Evolutionary conservation across 78 protist species (phyloP).

Genomic region (Dictyostelium capitatum): DNA sequence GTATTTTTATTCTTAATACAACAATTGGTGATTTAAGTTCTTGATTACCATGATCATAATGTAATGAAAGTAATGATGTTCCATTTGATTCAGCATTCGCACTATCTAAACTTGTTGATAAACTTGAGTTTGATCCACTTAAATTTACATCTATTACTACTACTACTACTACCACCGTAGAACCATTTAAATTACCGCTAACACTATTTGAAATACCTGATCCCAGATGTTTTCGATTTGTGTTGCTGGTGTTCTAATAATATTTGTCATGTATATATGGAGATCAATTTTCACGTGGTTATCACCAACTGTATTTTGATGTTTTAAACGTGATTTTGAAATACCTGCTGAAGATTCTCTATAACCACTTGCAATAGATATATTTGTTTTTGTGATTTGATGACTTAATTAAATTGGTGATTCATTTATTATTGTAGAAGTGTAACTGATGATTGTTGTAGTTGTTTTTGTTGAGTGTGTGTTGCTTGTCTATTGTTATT

Average conservation of each 20-base stretch:
- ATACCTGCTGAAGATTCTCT: slow-evolving; percentile 33
- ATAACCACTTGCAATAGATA: background rate
- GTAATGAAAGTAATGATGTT: slow-evolving; percentile 2
- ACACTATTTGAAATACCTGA: background rate
- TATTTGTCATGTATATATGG: slow-evolving; percentile 28
- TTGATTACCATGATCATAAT: background rate
- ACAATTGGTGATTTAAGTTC: slow-evolving; percentile 47
- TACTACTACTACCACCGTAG: too few species aligned
- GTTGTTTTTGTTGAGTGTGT: slow-evolving; percentile 21
- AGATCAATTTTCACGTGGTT: slow-evolving; percentile 72
- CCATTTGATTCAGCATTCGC: background rate
- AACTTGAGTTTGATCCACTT: too few species aligned
- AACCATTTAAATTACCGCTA: background rate
- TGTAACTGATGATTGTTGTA: background rate
- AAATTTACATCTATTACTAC: background rate
- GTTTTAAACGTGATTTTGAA: slow-evolving; percentile 22
- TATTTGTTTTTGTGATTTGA: background rate
- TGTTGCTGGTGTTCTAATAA: background rate
- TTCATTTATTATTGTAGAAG: background rate
- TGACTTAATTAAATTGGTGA: slow-evolving; percentile 10
- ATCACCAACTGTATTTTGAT: slow-evolving; percentile 21
- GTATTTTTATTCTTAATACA: too few species aligned
- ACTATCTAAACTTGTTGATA: too few species aligned
- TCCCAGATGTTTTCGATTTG: background rate
- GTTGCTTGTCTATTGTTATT: background rate